A percentile compares a stretch with the other conserved stretches of the same genome.
These are phyloP conservation scores for Amphichorda felina DNA, from an alignment of 2,329 filamentous ascomycete genomes.

Conservation along the genomic window DNA sequence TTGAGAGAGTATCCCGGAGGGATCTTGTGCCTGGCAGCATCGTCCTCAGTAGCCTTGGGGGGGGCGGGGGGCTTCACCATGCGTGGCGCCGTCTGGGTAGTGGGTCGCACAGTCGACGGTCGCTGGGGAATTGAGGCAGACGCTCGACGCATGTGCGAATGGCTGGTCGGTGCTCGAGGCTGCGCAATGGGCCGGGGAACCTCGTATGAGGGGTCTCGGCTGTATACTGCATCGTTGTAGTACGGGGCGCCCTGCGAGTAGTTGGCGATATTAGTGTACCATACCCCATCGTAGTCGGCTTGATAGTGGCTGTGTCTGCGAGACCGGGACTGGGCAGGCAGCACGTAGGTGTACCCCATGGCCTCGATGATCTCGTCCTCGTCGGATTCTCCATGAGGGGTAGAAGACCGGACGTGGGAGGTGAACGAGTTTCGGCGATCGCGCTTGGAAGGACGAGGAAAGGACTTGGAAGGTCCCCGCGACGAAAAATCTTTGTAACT, in stretches of 20 bases:
- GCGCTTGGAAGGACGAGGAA: slow-evolving; percentile 21
- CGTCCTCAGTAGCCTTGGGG: slow-evolving; percentile 43
- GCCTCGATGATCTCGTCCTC: slow-evolving; percentile 49
- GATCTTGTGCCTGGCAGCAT: slow-evolving; percentile 58
- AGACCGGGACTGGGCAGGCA: slow-evolving; percentile 35
- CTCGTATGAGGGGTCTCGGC: slow-evolving; percentile 24
- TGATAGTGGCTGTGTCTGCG: slow-evolving; percentile 18
- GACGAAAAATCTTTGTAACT: slow-evolving; percentile 42
- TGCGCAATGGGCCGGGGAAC: slow-evolving; percentile 28
- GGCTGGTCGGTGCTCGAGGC: slow-evolving; percentile 22
- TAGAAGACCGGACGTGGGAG: slow-evolving; percentile 47
- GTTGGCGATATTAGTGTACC: slow-evolving; percentile 47
- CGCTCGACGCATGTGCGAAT: slow-evolving; percentile 30
- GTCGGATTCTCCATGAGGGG: slow-evolving; percentile 50
- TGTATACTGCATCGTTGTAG: slow-evolving; percentile 22
- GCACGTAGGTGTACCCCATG: slow-evolving; percentile 38
- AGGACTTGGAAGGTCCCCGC: slow-evolving; percentile 13
- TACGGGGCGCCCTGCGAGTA: slow-evolving; percentile 34
- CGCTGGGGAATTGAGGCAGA: slow-evolving; percentile 39
- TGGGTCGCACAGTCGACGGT: slow-evolving; percentile 38
- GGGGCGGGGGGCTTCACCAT: slow-evolving; percentile 17
- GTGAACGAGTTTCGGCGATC: slow-evolving; percentile 45
- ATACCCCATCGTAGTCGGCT: slow-evolving; percentile 35
- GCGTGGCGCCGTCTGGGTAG: slow-evolving; percentile 10
- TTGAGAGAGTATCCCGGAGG: slow-evolving; percentile 87